Evolutionary conservation across 2,329 filamentous ascomycete genomes (phyloP).

Genomic region (Aspergillus fumigatus): DNA sequence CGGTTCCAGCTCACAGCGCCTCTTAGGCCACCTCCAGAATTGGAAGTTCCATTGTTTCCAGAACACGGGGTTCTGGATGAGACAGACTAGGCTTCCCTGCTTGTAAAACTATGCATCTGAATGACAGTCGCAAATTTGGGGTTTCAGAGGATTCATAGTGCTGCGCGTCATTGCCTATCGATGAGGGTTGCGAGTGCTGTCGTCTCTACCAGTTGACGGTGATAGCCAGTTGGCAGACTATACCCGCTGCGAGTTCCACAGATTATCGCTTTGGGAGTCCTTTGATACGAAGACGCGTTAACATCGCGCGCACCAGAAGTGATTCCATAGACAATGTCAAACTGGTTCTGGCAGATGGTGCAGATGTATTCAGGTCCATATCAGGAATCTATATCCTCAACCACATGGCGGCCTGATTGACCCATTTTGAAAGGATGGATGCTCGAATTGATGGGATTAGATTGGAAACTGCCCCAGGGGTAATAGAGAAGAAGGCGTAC

Average conservation of each 20-base stretch:
- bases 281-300: neutral
- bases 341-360: constrained; percentile 4
- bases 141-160: neutral
- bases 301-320: constrained; percentile 11
- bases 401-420: neutral
- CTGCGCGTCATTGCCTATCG: neutral
- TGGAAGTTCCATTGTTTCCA: too few species aligned
- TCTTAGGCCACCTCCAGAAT: too few species aligned
- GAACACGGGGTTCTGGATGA: too few species aligned
- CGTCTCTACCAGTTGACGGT: neutral
- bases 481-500: neutral
- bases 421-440: neutral
- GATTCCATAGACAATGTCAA: constrained; percentile 1
- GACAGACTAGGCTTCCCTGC: too few species aligned
- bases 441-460: neutral
- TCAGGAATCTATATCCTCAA: neutral
- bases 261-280: neutral
- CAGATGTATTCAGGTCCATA: constrained; percentile 13
- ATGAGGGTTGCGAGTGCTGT: neutral
- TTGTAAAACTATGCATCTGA: neutral
- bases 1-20: too few species aligned
- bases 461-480: neutral
- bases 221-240: neutral
- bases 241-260: neutral
- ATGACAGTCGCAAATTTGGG: neutral